These are phyloP conservation scores for Artemisia annua DNA, from an alignment of 129 eudicot species.

Conservation along the genomic window DNA sequence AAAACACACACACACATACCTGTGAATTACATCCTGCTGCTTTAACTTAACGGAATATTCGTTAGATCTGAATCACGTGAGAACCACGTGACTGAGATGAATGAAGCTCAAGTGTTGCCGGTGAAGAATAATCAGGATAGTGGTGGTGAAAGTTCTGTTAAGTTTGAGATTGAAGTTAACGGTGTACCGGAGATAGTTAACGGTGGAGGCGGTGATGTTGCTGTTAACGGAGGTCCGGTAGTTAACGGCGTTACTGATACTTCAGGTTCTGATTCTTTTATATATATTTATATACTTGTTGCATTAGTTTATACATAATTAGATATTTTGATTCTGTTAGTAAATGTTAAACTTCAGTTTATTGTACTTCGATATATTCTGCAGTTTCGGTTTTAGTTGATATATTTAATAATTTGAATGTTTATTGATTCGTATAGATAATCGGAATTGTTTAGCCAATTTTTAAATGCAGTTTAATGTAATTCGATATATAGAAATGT, in stretches of 20 bases:
- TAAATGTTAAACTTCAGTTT: not conserved
- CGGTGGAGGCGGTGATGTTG: conserved; percentile 35
- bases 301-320: no score
- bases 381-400: no score
- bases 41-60: not conserved
- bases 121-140: not conserved
- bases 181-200: conserved; percentile 26
- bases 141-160: conserved; percentile 6
- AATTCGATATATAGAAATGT: not conserved
- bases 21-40: no score
- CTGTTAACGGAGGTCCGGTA: conserved; percentile 18
- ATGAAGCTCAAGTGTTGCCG: not conserved
- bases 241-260: conserved; percentile 35
- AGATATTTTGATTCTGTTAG: not conserved
- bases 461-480: not conserved
- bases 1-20: not conserved
- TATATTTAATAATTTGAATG: not conserved
- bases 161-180: conserved; percentile 29
- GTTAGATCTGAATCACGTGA: conserved; percentile 31
- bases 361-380: no score
- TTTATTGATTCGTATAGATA: not conserved
- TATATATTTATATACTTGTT: no score
- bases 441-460: not conserved
- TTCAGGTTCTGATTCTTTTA: conserved; percentile 31
- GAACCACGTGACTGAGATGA: conserved; percentile 25